Evolutionary conservation across 352 stramenopile species (phyloP).

Genomic region (Phytophthora foliorum): DNA sequence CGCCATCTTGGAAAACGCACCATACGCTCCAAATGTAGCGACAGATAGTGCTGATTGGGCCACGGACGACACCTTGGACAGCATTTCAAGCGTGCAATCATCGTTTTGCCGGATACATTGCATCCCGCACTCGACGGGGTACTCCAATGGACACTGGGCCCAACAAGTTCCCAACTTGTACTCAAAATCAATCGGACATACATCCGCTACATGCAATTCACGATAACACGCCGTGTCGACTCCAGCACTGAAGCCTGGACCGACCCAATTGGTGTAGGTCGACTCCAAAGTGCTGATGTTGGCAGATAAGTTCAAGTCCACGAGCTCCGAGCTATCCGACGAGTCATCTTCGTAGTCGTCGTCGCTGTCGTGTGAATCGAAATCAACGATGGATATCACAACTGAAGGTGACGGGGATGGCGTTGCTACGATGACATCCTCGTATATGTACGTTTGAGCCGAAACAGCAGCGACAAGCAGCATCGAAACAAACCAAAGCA

Average conservation of each 20-base stretch:
- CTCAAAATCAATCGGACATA: conserved; percentile 47
- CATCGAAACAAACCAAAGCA: neutral
- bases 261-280: conserved; percentile 25
- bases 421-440: neutral
- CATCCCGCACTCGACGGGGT: conserved; percentile 71
- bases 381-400: neutral
- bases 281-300: conserved; percentile 27
- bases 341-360: conserved; percentile 8
- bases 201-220: conserved; percentile 41
- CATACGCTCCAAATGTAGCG: conserved; percentile 59
- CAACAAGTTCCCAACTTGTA: conserved; percentile 67
- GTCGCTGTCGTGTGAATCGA: conserved; percentile 5
- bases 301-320: conserved; percentile 6
- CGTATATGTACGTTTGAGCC: conserved; percentile 4
- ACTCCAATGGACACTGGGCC: conserved; percentile 70
- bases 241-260: conserved; percentile 9
- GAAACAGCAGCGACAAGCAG: neutral
- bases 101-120: conserved; percentile 44
- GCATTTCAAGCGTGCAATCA: conserved; percentile 55
- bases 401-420: conserved; percentile 1
- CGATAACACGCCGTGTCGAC: conserved; percentile 56
- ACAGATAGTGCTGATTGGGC: conserved; percentile 52
- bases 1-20: conserved; percentile 43
- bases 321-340: conserved; percentile 2
- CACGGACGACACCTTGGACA: conserved; percentile 54